Evolutionary conservation across 2,329 filamentous ascomycete genomes (phyloP).

Genomic region (Colletotrichum phormii): DNA sequence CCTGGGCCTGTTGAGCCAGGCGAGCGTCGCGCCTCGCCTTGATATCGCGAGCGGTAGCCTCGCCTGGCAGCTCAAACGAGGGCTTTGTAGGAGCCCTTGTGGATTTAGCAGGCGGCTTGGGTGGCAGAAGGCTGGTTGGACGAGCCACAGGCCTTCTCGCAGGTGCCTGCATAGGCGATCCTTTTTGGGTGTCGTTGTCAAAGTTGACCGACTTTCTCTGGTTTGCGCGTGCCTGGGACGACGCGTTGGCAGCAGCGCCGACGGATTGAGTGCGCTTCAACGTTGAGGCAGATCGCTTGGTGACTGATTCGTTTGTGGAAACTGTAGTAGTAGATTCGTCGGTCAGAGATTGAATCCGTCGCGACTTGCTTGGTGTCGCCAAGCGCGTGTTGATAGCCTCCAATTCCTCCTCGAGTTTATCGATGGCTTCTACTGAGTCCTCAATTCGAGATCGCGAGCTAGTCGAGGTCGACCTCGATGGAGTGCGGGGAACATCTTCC

Average conservation of each 20-base stretch:
- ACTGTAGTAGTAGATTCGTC: background rate
- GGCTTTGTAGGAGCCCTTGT: slow-evolving; percentile 65
- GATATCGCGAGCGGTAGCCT: slow-evolving; percentile 67
- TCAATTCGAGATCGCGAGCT: slow-evolving; percentile 64
- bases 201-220: slow-evolving; percentile 52
- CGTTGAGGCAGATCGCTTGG: background rate
- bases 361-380: slow-evolving; percentile 42
- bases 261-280: slow-evolving; percentile 46
- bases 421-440: slow-evolving; percentile 72
- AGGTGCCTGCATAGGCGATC: slow-evolving; percentile 38
- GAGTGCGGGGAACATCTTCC: slow-evolving; percentile 7
- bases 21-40: slow-evolving; percentile 71
- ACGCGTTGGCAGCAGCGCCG: slow-evolving; percentile 56
- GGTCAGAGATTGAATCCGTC: background rate
- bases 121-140: slow-evolving; percentile 56
- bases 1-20: slow-evolving; percentile 48
- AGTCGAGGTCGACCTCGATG: slow-evolving; percentile 29
- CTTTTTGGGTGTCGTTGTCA: slow-evolving; percentile 43
- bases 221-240: slow-evolving; percentile 47
- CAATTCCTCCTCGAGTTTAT: slow-evolving; percentile 70
- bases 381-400: slow-evolving; percentile 61
- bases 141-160: slow-evolving; percentile 43
- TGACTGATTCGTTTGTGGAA: background rate
- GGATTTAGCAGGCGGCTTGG: slow-evolving; percentile 62
- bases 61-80: slow-evolving; percentile 72